Base-by-base conservation (phyloP, 23 red algal genomes). In the Agarophyton chilense region DNA sequence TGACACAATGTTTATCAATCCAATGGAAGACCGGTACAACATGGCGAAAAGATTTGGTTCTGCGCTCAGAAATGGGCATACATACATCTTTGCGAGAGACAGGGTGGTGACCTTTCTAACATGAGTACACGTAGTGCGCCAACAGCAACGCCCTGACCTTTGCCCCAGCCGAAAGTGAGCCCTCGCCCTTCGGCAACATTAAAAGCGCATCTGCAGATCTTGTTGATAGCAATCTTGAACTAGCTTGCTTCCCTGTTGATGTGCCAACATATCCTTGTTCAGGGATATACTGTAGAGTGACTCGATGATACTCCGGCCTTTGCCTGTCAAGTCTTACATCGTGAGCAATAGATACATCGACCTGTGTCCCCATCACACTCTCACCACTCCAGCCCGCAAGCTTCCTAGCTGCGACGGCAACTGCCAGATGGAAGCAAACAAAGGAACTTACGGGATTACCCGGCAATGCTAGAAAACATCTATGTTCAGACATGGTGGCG, bases 381-480 rank as follows among this genome's bases (percentile, higher is more conserved):
- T 74, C 70, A 10, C 25, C 42, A 28, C 43, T 44, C 56, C 80
- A 73, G 10, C 94, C 94, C 14, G 76, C 72, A 26, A 96, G 65
- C 13, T 52, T 83, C 17, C 78, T 29, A 41, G 89, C 83, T 53
- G 87, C 77, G 26, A 83, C 36, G 25, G 51, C 41, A 2, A 91
- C 94, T 35, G 91, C 89, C 7, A 96, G 44, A 36, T 96, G 90
- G 76, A 96, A 92, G 41, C 94, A 91, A 25, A 96, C 94, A 84
- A 93, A 96, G 26, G 56, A 60, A 55, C 77, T 86, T 9, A 91
- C 94, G n/a, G 94, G 94, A 65, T 96, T 96, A 11, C 94, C 94
- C 0, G 94, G 94, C 13, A 96, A 62, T 29, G 72, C 87, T 33
- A 96, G 10, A 47, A 91, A 85, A 56, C 76, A 84, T 31, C 51